Conservation (phyloP, 164 flowering plant species). For the Echeveria elegans region DNA sequence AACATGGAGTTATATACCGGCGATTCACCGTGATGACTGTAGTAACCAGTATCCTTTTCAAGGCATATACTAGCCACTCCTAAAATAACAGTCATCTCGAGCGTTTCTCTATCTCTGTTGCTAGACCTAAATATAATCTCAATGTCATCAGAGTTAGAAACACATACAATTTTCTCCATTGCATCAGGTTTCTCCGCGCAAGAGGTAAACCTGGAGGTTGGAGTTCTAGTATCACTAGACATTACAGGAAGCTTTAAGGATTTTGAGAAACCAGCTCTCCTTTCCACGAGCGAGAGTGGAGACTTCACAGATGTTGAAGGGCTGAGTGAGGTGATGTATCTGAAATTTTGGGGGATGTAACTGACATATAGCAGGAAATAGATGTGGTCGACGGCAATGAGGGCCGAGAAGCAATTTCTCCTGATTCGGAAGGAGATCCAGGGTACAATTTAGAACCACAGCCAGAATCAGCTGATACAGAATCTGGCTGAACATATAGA, state of each 20-base stretch:
- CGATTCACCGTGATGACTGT: constrained; percentile 11
- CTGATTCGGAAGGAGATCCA: constrained; percentile 44
- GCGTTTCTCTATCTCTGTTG: constrained; percentile 13
- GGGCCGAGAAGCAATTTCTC: constrained; percentile 23
- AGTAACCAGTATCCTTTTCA: constrained; percentile 6
- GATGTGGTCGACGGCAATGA: constrained; percentile 34
- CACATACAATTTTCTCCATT: constrained; percentile 12
- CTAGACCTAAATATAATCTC: constrained; percentile 18
- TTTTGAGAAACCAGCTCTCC: constrained; percentile 59
- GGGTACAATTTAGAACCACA: constrained; percentile 31
- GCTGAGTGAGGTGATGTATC: constrained; percentile 15
- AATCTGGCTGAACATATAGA: constrained; percentile 79
- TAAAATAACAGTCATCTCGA: constrained; percentile 7
- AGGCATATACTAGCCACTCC: constrained; percentile 2
- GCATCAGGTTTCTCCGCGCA: constrained; percentile 15
- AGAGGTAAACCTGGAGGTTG: constrained; percentile 13
- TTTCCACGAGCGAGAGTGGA: constrained; percentile 57
- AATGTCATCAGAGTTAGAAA: constrained; percentile 10
- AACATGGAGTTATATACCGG: neutral
- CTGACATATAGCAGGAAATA: constrained; percentile 31
- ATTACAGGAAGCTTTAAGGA: constrained; percentile 38
- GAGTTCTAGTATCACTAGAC: constrained; percentile 20
- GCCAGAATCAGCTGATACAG: constrained; percentile 52
- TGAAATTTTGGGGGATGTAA: constrained; percentile 20
- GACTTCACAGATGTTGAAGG: constrained; percentile 25